Evolutionary conservation across 306 rosid species (phyloP).

Genomic region (Gastrolobium bilobum): DNA sequence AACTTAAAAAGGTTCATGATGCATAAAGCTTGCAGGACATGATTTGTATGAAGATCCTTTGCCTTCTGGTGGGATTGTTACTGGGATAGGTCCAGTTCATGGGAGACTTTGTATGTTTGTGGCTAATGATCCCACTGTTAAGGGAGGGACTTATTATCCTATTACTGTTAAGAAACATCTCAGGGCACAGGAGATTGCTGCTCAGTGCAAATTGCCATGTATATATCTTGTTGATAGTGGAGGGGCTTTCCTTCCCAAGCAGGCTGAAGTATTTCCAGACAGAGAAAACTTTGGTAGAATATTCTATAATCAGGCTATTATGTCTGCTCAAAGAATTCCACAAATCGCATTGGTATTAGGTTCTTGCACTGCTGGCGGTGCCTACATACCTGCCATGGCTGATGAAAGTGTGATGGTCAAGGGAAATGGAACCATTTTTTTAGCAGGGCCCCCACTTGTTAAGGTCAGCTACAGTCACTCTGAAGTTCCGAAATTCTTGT

Average conservation of each 20-base stretch:
- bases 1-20: conserved; percentile 34
- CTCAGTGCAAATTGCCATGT: conserved; percentile 88
- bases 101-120: conserved; percentile 95
- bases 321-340: conserved; percentile 93
- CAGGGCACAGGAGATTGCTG: conserved; percentile 94
- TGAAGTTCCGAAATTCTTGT: conserved; percentile 42
- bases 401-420: conserved; percentile 99
- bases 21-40: conserved; percentile 91
- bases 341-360: conserved; percentile 95
- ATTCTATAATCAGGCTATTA: conserved; percentile 86
- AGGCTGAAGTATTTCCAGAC: conserved; percentile 96
- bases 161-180: conserved; percentile 97
- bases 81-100: conserved; percentile 95
- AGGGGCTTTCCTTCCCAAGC: conserved; percentile 98
- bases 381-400: conserved; percentile 98
- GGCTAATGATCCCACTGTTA: conserved; percentile 95
- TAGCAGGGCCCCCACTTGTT: conserved; percentile 97
- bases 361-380: conserved; percentile 98
- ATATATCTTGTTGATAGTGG: conserved; percentile 97
- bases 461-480: conserved; percentile 66
- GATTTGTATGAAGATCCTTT: conserved; percentile 81
- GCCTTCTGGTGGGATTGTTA: conserved; percentile 89
- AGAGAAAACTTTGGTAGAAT: conserved; percentile 94
- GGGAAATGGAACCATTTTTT: conserved; percentile 94
- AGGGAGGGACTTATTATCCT: conserved; percentile 97